Percentiles rank a stretch among this genome's conserved stretches.
Conservation (phyloP, 2,329 filamentous ascomycete species). For the Cercospora janseana region DNA sequence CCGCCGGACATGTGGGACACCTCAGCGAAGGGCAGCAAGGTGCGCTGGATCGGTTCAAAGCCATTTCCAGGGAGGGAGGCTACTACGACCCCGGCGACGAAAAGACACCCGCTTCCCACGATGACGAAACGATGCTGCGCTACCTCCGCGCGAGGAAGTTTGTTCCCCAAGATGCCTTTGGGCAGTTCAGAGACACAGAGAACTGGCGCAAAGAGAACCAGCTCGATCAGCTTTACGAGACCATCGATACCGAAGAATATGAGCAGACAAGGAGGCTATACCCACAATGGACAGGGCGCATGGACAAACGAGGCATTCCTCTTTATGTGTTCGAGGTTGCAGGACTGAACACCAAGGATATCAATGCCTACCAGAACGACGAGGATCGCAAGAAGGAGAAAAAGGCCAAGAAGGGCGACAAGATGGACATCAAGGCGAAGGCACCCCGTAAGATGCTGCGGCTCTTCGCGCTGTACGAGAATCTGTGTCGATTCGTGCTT, state of each 20-base stretch:
- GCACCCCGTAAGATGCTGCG: slow-evolving; percentile 74
- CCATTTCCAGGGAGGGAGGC: slow-evolving; percentile 61
- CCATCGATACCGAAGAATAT: slow-evolving; percentile 81
- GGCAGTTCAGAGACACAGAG: slow-evolving; percentile 84
- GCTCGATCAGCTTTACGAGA: slow-evolving; percentile 76
- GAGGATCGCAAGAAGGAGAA: slow-evolving; percentile 53
- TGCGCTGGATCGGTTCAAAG: slow-evolving; percentile 71
- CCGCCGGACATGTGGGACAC: slow-evolving; percentile 76
- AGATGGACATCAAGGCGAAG: slow-evolving; percentile 56
- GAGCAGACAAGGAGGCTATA: slow-evolving; percentile 79
- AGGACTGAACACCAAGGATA: slow-evolving; percentile 76
- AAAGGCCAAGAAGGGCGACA: slow-evolving; percentile 24
- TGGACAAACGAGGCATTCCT: slow-evolving; percentile 86
- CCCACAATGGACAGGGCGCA: slow-evolving; percentile 89
- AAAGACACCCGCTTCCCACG: slow-evolving; percentile 56
- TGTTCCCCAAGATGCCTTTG: slow-evolving; percentile 70
- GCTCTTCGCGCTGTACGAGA: slow-evolving; percentile 91
- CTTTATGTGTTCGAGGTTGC: slow-evolving; percentile 88
- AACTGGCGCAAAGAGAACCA: slow-evolving; percentile 80
- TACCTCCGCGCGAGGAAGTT: slow-evolving; percentile 85
- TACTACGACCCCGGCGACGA: slow-evolving; percentile 54
- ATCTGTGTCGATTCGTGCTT: slow-evolving; percentile 81
- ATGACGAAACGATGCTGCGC: slow-evolving; percentile 73
- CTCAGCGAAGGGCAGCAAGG: slow-evolving; percentile 66
- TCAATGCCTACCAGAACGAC: slow-evolving; percentile 72